Evolutionary conservation across 1,284 basidiomycete genomes (phyloP).

Genomic region (Ustilago sp.): DNA sequence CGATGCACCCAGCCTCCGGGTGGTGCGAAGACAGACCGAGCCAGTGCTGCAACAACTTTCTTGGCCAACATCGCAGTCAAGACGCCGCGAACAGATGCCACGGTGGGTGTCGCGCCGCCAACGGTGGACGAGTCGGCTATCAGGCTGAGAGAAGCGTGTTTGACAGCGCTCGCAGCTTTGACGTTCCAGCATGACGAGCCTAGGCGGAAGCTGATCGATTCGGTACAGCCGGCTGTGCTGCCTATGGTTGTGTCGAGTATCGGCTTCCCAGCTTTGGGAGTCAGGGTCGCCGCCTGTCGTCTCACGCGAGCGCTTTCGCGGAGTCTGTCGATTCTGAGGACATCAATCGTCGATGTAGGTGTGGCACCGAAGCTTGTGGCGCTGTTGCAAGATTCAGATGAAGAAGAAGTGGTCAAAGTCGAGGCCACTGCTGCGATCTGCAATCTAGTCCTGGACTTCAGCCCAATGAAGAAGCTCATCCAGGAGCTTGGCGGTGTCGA

Average conservation of each 20-base stretch:
- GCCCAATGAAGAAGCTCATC: constrained; percentile 63
- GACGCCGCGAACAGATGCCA: constrained; percentile 18
- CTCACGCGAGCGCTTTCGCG: constrained; percentile 59
- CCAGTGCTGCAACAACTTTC: constrained; percentile 12
- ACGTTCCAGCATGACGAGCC: constrained; percentile 61
- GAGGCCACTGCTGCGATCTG: constrained; percentile 61
- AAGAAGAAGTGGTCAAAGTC: constrained; percentile 51
- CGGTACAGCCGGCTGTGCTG: constrained; percentile 52
- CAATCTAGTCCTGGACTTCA: constrained; percentile 65
- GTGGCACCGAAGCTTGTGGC: constrained; percentile 56
- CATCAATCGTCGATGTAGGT: constrained; percentile 62
- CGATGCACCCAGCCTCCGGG: constrained; percentile 22
- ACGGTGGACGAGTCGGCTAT: constrained; percentile 48
- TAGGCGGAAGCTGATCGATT: constrained; percentile 55
- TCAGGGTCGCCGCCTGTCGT: constrained; percentile 61
- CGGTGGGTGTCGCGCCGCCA: constrained; percentile 34
- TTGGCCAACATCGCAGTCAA: constrained; percentile 24
- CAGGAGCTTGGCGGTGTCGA: constrained; percentile 55
- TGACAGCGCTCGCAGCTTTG: constrained; percentile 58
- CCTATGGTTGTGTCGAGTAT: constrained; percentile 53
- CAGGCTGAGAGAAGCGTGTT: constrained; percentile 57
- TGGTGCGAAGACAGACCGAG: constrained; percentile 16
- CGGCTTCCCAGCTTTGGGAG: constrained; percentile 51
- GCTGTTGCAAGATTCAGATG: constrained; percentile 49
- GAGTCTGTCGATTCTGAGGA: constrained; percentile 62